Evolutionary conservation across 352 stramenopile species (phyloP).

Genomic region (Salisapilia sapeloensis): DNA sequence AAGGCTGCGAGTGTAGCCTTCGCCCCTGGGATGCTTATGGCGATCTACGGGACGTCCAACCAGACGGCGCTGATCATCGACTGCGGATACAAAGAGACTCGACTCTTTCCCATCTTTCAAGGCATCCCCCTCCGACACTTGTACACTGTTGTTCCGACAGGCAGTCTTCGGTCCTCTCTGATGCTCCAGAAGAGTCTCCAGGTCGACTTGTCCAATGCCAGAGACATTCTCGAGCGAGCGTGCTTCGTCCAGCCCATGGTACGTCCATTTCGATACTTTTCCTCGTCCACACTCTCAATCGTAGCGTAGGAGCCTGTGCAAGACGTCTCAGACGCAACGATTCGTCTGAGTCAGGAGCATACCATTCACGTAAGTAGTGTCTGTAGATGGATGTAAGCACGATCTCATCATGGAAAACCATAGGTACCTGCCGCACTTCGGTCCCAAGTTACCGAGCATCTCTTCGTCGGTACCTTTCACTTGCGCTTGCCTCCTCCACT

Average conservation of each 20-base stretch:
- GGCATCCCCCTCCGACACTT: conserved; percentile 54
- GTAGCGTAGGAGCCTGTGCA: background rate
- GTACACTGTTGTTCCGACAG: conserved; percentile 27
- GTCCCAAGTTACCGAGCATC: conserved; percentile 19
- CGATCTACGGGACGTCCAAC: conserved; percentile 54
- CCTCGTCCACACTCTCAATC: background rate
- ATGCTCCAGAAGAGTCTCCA: conserved; percentile 1
- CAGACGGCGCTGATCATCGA: conserved; percentile 68
- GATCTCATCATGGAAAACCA: background rate
- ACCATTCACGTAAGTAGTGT: background rate
- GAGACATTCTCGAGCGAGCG: conserved; percentile 56
- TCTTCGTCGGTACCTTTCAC: conserved; percentile 15
- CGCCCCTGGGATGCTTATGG: conserved; percentile 38
- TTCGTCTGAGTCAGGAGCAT: background rate
- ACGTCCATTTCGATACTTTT: background rate
- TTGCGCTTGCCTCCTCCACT: conserved; percentile 2
- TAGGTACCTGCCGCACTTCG: conserved; percentile 23
- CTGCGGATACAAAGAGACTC: conserved; percentile 56
- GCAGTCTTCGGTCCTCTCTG: background rate
- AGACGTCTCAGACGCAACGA: background rate
- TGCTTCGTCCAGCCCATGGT: conserved; percentile 56
- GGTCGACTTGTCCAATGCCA: conserved; percentile 5
- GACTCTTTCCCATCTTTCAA: conserved; percentile 65
- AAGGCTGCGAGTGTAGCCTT: conserved; percentile 38
- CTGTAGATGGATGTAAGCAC: background rate